Base-by-base conservation (phyloP, 192 early-diverging fungal species). In the Backusella circina region DNA sequence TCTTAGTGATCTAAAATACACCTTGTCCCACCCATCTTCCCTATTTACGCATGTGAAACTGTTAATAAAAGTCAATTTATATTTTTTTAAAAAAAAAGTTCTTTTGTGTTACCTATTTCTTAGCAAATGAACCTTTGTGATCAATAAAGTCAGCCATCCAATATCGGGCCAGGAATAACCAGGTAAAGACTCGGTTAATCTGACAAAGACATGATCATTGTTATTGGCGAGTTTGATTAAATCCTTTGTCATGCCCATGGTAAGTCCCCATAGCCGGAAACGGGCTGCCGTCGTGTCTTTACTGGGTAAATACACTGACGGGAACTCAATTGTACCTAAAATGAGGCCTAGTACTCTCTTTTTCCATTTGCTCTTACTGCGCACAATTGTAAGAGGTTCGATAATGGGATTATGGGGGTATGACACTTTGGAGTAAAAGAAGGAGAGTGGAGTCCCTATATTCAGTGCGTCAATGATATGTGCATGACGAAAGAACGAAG, bases 201-300 rank as follows among this genome's bases (percentile, higher is more conserved):
- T 71, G 21, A 77, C n/a, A 71, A 80, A 74, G 37, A 61, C 54
- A 28, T 4, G 54, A 61, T n/a, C n/a, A n/a, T n/a, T 61, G 71
- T 23, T 35, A 23, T 77, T 50, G 1, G 39, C 21, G 32, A 80
- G 36, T 12, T 72, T 18, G 8, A 80, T 61, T n/a, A 80, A 13
- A 37, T 80, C 75, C 6, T 31, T 35, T 12, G 79, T 80, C 71
- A 80, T 80, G 26, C 75, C 67, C 31, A 80, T 57, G 12, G 79
- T 80, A 2, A 80, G 21, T 16, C 79, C 79, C 79, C 79, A 80
- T 36, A 80, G 35, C 4, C 75, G 35, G 31, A 73, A 78, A 36
- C 39, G 10, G 10, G 30, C 26, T 16, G 65, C 33, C 2, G 69
- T 28, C 7, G 39, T 72, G 21, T 72, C 39, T 37, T 16, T 21